Percentiles rank a stretch among this genome's conserved stretches.
phyloP scores from a whole-genome alignment of 495 filamentous ascomycete species.

The Haplographium delicatum region DNA sequence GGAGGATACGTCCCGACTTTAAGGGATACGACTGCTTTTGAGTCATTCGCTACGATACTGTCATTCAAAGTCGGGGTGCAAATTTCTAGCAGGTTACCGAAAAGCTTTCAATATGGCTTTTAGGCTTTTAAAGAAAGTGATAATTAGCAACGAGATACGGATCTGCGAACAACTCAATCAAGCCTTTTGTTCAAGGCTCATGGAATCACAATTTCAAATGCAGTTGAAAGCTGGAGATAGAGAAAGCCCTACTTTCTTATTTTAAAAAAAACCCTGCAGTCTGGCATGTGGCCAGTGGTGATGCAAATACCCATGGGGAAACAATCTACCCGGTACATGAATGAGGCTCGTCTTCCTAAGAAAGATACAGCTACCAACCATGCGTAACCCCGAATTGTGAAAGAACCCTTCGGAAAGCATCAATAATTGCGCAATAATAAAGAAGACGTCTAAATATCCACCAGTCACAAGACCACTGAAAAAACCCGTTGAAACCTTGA shows the following conservation, averaged over 20 bases:
- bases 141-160: not conserved
- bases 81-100: slow-evolving; percentile 7
- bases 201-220: not conserved
- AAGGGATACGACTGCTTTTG: slow-evolving; percentile 3
- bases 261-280: not conserved
- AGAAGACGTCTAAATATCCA: too few relatives aligned
- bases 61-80: slow-evolving; percentile 16
- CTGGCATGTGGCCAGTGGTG: not conserved
- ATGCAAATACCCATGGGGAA: not conserved
- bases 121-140: not conserved
- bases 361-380: too few relatives aligned
- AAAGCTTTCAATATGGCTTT: slow-evolving; percentile 5
- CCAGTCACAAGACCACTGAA: too few relatives aligned
- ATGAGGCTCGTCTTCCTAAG: not conserved
- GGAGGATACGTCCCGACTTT: slow-evolving; percentile 7
- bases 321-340: not conserved
- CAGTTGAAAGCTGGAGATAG: too few relatives aligned
- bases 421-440: too few relatives aligned
- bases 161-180: not conserved
- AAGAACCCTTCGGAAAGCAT: too few relatives aligned
- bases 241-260: not conserved
- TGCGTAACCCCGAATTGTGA: too few relatives aligned
- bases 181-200: not conserved
- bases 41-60: not conserved
- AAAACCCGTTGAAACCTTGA: too few relatives aligned